Conservation (phyloP, 805 yeast genomes). For the Saturnispora halmiae region DNA sequence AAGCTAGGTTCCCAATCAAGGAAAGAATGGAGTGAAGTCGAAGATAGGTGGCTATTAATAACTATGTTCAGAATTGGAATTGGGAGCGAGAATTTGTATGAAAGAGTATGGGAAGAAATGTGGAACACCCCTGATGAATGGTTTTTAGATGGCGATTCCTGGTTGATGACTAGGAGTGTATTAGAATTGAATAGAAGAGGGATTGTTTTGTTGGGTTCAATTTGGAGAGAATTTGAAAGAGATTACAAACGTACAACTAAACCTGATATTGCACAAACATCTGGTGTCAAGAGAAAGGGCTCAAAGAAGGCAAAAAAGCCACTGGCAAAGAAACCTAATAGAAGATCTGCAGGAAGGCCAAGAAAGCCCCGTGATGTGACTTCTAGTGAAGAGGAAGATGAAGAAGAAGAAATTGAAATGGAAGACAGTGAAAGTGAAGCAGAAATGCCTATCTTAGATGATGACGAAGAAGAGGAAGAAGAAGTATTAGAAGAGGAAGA, state of each 20-base stretch:
- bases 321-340: not conserved
- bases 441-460: conserved; percentile 6
- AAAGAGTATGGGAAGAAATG: conserved; percentile 65
- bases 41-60: conserved; percentile 78
- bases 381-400: conserved; percentile 8
- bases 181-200: conserved; percentile 77
- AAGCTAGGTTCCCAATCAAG: conserved; percentile 55
- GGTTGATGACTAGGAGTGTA: conserved; percentile 69
- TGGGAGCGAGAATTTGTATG: conserved; percentile 71
- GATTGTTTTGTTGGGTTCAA: conserved; percentile 62
- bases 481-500: not conserved
- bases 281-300: not conserved
- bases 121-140: conserved; percentile 9
- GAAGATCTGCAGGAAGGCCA: not conserved
- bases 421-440: conserved; percentile 1
- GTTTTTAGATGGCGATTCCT: conserved; percentile 46
- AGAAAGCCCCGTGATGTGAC: not conserved
- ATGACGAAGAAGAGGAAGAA: conserved; percentile 7
- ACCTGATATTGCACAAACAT: too few relatives aligned
- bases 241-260: conserved; percentile 5
- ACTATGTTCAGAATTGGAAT: conserved; percentile 75
- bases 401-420: conserved; percentile 4
- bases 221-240: conserved; percentile 58
- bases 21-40: conserved; percentile 74
- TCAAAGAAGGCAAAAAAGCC: not conserved